Evolutionary conservation across 768 basidiomycete species (phyloP), one percentile per base, ranked within the genome.

Genomic region (Arthromyces matolae): DNA sequence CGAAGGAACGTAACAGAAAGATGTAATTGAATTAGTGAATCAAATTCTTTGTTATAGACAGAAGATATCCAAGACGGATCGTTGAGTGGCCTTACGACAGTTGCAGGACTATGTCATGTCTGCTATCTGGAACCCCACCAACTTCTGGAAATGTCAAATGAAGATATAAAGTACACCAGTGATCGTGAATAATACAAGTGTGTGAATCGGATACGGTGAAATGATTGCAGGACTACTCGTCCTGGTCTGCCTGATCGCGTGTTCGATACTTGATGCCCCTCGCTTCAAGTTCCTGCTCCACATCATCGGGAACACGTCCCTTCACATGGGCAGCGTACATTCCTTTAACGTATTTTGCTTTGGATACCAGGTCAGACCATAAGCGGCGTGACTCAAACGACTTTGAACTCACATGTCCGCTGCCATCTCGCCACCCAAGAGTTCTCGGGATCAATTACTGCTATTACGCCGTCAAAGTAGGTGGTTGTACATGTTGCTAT

Each of bases 391-490:
- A 10, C 13, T 20, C 34, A 33, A 45, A 16, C 45, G 38, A 51
- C 19, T 25, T 76, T 86, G 53, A 56, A 94, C 95, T 53, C 57
- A 94, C 95, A 82, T 56, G 87, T 92, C 63, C 95, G 72, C 66
- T 99, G 94, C 93, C 94, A 99, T 56, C 89, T 80, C 6, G 90
- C 89, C 5, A 98, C 93, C 96, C 96, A 99, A 63, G 90, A 93
- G 39, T 78, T 77, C 56, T 89, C 84, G 2, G 94, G 86, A 58
- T 89, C 81, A 35, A 93, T 82, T 38, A 93, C 80, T 0, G 93
- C 81, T 53, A 97, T 89, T 31, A 92, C 76, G 10, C 96, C 96
- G 56, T 98, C 95, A 56, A 89, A 99, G 54, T 89, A 84, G 1
- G 88, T 83, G 20, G 93, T 94, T 8, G 95, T 99, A 65, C 93